Conservation (phyloP, 352 stramenopile species). For the Phytopythium cucurbitacearum region DNA sequence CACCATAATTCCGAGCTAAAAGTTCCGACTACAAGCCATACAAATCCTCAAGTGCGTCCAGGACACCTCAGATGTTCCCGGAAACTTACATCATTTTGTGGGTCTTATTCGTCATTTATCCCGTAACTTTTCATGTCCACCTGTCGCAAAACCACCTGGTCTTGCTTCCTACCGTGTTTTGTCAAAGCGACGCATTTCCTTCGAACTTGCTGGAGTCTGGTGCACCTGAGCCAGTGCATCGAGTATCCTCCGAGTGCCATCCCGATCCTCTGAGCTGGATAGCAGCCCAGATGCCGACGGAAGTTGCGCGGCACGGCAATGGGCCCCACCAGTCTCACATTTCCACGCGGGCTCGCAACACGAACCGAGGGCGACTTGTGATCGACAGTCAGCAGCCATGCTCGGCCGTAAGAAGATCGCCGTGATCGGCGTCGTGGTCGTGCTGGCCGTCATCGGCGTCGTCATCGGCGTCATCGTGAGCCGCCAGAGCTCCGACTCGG, state of each 20-base stretch:
- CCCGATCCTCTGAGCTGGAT: background rate
- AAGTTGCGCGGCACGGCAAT: no score
- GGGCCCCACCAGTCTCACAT: conserved; percentile 1
- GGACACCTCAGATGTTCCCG: no score
- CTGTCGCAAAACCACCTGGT: background rate
- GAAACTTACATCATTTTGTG: no score
- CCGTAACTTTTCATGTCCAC: no score
- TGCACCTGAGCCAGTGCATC: conserved; percentile 1
- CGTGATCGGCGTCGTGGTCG: conserved; percentile 37
- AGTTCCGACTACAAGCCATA: no score
- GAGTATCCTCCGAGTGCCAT: background rate
- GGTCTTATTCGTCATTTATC: no score
- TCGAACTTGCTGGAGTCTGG: no score
- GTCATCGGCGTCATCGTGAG: conserved; percentile 34
- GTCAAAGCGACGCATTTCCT: no score
- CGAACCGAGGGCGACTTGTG: conserved; percentile 5
- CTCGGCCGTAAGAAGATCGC: conserved; percentile 28
- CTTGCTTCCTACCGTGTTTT: background rate
- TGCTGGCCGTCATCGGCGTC: conserved; percentile 43
- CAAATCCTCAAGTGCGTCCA: no score
- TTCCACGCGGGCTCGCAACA: background rate
- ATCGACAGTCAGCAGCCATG: conserved; percentile 11
- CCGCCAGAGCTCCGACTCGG: conserved; percentile 23
- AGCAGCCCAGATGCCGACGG: background rate
- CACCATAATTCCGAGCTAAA: no score